A percentile compares a stretch with the other conserved stretches of the same genome.
phyloP scores from a whole-genome alignment of 2,329 filamentous ascomycete species.

The Nemania sp. region DNA sequence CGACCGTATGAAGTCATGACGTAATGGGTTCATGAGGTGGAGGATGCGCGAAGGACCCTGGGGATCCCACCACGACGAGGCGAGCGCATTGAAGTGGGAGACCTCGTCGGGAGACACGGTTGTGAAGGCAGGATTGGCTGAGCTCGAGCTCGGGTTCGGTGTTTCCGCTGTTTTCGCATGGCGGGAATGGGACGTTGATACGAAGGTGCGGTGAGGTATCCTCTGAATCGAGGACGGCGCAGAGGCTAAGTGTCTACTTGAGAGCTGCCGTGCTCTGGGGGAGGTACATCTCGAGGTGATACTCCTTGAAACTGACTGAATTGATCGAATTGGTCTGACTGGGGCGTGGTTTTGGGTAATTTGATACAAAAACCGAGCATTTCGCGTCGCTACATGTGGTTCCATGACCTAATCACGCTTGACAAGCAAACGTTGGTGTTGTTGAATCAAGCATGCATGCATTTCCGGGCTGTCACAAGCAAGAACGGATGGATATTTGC shows the following conservation, averaged over 20 bases:
- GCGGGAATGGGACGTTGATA: conserved; percentile 1
- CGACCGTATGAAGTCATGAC: conserved; percentile 83
- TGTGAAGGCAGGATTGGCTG: conserved; percentile 48
- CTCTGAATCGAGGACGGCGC: neutral
- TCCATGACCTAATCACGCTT: conserved; percentile 10
- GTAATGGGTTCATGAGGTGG: conserved; percentile 96
- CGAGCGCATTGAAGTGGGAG: conserved; percentile 91
- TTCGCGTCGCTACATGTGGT: neutral
- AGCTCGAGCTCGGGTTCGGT: conserved; percentile 29
- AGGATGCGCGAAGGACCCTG: conserved; percentile 89
- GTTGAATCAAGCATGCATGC: too few species aligned
- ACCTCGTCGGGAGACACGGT: conserved; percentile 89
- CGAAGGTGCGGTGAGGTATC: conserved; percentile 9
- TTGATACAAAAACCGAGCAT: conserved; percentile 13
- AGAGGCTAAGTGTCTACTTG: neutral
- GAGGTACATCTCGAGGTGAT: neutral
- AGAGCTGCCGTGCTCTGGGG: neutral
- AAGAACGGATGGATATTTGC: too few species aligned
- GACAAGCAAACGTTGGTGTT: too few species aligned
- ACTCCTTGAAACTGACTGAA: conserved; percentile 2
- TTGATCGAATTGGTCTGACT: neutral
- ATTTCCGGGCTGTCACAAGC: too few species aligned
- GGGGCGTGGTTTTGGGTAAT: conserved; percentile 1
- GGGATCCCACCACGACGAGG: conserved; percentile 96
- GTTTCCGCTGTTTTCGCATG: conserved; percentile 1